These are phyloP conservation scores for Aspergillus tanneri DNA, from an alignment of 2,329 filamentous ascomycete genomes.

Conservation along the genomic window DNA sequence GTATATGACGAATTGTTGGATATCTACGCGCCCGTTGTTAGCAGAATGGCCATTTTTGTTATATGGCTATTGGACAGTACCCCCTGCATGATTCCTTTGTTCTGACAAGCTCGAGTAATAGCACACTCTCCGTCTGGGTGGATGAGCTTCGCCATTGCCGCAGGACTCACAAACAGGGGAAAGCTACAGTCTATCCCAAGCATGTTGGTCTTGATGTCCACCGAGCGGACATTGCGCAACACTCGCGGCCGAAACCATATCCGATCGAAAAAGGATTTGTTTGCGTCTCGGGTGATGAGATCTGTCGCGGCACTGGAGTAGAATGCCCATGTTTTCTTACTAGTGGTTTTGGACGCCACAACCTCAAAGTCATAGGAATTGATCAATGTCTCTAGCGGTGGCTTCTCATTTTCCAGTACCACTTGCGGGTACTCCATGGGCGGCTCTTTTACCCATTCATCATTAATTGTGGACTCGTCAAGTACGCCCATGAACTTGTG, in stretches of 20 bases:
- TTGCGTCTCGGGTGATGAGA: constrained; percentile 57
- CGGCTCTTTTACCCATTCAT: constrained; percentile 48
- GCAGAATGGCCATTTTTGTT: not conserved
- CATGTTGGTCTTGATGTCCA: constrained; percentile 54
- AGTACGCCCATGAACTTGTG: constrained; percentile 53
- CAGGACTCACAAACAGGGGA: constrained; percentile 64
- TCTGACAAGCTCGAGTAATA: constrained; percentile 54
- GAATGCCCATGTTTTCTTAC: constrained; percentile 68
- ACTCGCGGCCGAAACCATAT: constrained; percentile 62
- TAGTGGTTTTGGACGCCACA: constrained; percentile 56
- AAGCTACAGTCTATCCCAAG: constrained; percentile 54
- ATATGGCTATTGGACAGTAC: constrained; percentile 27
- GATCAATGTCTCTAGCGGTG: constrained; percentile 56
- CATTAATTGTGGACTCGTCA: constrained; percentile 49
- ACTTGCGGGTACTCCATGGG: constrained; percentile 31
- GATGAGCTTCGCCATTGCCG: constrained; percentile 63
- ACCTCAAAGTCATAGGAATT: constrained; percentile 61
- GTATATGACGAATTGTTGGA: constrained; percentile 63
- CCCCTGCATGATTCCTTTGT: constrained; percentile 57
- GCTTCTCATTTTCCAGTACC: constrained; percentile 42
- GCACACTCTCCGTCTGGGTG: constrained; percentile 64
- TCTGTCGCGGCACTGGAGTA: constrained; percentile 66
- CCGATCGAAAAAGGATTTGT: constrained; percentile 54
- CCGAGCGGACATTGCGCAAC: constrained; percentile 55
- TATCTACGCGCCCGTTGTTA: constrained; percentile 40